A percentile compares a stretch with the other conserved stretches of the same genome.
Conservation (phyloP, 1,284 basidiomycete species). For the Ganoderma resinaceum region DNA sequence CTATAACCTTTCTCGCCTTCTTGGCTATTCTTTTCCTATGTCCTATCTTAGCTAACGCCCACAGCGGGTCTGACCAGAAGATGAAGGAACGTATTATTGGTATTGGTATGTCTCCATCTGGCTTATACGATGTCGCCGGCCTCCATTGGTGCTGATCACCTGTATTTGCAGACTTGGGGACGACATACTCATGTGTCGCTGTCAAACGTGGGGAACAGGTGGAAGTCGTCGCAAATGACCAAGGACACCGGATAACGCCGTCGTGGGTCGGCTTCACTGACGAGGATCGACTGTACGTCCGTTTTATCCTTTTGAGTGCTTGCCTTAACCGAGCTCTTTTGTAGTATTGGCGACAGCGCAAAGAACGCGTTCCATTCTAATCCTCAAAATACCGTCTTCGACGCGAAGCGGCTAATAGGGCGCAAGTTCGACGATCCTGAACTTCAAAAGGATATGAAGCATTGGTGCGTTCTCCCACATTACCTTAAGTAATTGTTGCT, state of each 20-base stretch:
- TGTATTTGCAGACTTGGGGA: slow-evolving; percentile 69
- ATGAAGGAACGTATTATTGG: slow-evolving; percentile 80
- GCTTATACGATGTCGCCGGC: neutral
- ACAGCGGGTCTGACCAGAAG: slow-evolving; percentile 51
- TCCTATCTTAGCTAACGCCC: slow-evolving; percentile 56
- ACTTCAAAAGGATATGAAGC: slow-evolving; percentile 83
- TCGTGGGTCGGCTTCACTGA: slow-evolving; percentile 94
- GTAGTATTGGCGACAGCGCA: slow-evolving; percentile 77
- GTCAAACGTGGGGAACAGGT: slow-evolving; percentile 92
- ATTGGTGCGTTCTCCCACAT: slow-evolving; percentile 58
- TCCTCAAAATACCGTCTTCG: slow-evolving; percentile 95
- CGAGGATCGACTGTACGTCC: slow-evolving; percentile 85
- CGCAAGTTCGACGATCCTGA: slow-evolving; percentile 85
- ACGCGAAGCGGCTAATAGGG: slow-evolving; percentile 96
- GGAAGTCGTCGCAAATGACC: slow-evolving; percentile 97
- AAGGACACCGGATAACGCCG: slow-evolving; percentile 96
- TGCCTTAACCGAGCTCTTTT: neutral
- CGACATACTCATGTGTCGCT: slow-evolving; percentile 87
- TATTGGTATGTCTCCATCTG: slow-evolving; percentile 76
- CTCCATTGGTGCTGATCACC: neutral
- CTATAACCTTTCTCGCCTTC: slow-evolving; percentile 67
- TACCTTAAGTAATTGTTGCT: neutral
- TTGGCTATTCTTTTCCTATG: slow-evolving; percentile 69
- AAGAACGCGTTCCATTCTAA: slow-evolving; percentile 86
- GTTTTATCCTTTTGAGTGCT: neutral